Base-by-base conservation (phyloP, 192 early-diverging fungal species). In the Linnemannia elongata region DNA sequence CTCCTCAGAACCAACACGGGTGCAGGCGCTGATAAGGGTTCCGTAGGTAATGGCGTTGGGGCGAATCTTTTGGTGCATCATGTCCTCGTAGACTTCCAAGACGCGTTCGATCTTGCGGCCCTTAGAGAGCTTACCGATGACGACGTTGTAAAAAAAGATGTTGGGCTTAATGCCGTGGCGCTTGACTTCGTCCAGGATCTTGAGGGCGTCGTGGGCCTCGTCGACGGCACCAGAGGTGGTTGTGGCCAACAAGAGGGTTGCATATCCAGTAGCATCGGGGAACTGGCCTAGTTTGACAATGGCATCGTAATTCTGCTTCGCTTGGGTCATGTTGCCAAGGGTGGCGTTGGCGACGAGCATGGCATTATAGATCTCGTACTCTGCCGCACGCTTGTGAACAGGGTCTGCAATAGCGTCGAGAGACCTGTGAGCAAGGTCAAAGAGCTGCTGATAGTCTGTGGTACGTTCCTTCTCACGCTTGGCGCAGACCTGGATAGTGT, bases 61-160 rank as follows among this genome's bases (percentile, higher is more conserved):
- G 24, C 76, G 76, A 38, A 93, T 85, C 24, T 88, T 88, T 13
- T 85, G 74, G 52, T 80, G 39, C 68, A 90, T 88, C 92, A 93
- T 93, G 41, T 93, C 92, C 41, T 92, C 88, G 69, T 88, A 92
- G 15, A 90, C 78, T 22, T 89, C 82, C 55, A 91, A 60, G 20
- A 90, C 92, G 0, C 78, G 54, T 39, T 93, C 91, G 36, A 89
- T 81, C 74, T 91, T 93, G 82, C 90, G 92, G 30, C 91, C 92
- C 74, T 90, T 87, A 38, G 90, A 90, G 30, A 93, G 85, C 76
- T 91, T 92, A 72, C 90, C 91, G n/a, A 93, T 91, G n/a, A 93
- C 80, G 33, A 93, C 92, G 44, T 93, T 93, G 82, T 92, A 93
- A 44, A 93, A 90, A 69, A 90, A 93, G 20, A 90, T 88, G 22